Conservation (phyloP, 1,284 basidiomycete species). For the Phellopilus nigrolimitatus region DNA sequence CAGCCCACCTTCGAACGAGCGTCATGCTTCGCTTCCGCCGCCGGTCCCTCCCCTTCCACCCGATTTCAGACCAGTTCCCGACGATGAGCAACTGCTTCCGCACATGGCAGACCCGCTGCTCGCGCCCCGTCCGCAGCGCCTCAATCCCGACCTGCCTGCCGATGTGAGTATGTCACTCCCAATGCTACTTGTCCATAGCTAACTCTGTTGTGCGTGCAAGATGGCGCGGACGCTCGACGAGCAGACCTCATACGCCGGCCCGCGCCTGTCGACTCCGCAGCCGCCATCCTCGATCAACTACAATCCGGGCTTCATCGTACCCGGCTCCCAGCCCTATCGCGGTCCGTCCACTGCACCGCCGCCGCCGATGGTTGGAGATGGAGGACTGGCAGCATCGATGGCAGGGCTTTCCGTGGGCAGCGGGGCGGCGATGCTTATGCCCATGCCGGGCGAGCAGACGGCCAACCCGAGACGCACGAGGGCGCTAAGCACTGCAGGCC, state of each 20-base stretch:
- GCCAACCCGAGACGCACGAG: too few species aligned
- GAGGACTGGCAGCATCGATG: constrained; percentile 17
- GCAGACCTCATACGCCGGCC: constrained; percentile 27
- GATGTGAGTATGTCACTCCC: constrained; percentile 42
- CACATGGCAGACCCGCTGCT: constrained; percentile 56
- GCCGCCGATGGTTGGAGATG: constrained; percentile 22
- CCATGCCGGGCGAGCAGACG: too few species aligned
- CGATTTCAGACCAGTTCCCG: constrained; percentile 22
- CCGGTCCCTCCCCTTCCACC: constrained; percentile 41
- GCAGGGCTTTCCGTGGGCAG: neutral
- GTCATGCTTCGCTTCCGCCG: constrained; percentile 23
- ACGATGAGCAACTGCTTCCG: constrained; percentile 31
- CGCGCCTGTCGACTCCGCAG: constrained; percentile 15
- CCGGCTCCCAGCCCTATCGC: constrained; percentile 17
- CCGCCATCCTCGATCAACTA: constrained; percentile 25
- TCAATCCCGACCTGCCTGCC: constrained; percentile 54
- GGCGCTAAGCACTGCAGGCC: constrained; percentile 5
- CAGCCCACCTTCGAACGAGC: constrained; percentile 1
- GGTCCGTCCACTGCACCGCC: constrained; percentile 24
- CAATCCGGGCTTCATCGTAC: constrained; percentile 17
- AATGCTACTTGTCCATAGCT: constrained; percentile 20
- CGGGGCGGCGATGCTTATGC: neutral
- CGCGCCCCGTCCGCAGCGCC: constrained; percentile 61
- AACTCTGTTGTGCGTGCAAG: constrained; percentile 33
- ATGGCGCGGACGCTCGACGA: constrained; percentile 60